Percentiles rank a stretch among this genome's conserved stretches.
These are phyloP conservation scores for Ogataea parapolymorpha DNA, from an alignment of 805 yeast genomes.

Conservation along the genomic window DNA sequence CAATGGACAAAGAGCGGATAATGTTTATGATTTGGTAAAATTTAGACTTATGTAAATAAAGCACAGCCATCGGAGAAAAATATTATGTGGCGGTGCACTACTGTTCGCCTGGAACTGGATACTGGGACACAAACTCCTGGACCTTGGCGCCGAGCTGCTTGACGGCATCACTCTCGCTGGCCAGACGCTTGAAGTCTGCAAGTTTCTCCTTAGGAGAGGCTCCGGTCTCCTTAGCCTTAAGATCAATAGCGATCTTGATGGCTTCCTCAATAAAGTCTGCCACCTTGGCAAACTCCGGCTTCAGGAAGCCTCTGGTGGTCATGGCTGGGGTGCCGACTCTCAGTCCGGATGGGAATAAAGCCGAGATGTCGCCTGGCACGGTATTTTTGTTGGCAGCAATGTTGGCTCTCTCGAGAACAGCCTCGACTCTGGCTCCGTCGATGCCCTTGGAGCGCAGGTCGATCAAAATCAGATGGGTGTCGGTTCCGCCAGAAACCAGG, in stretches of 20 bases:
- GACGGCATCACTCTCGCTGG: constrained; percentile 60
- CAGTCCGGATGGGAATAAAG: constrained; percentile 92
- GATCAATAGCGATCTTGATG: constrained; percentile 59
- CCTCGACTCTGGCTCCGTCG: constrained; percentile 96
- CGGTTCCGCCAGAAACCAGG: constrained; percentile 91
- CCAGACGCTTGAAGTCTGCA: constrained; percentile 67
- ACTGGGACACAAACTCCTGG: constrained; percentile 65
- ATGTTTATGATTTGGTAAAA: neutral
- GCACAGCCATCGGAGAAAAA: constrained; percentile 1
- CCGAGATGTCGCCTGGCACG: constrained; percentile 94
- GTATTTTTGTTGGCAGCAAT: constrained; percentile 96
- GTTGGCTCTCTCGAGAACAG: constrained; percentile 82
- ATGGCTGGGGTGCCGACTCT: constrained; percentile 98
- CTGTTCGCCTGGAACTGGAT: constrained; percentile 86
- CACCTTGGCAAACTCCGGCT: constrained; percentile 74
- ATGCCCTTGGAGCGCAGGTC: constrained; percentile 74
- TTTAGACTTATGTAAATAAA: constrained; percentile 5
- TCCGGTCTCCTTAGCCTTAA: constrained; percentile 60
- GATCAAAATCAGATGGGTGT: constrained; percentile 86
- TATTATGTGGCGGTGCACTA: constrained; percentile 15
- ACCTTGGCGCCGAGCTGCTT: constrained; percentile 63
- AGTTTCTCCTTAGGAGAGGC: constrained; percentile 55
- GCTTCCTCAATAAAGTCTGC: constrained; percentile 79
- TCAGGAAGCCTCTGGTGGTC: constrained; percentile 92
- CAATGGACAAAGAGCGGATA: neutral